Percentiles rank a stretch among this genome's conserved stretches.
These are phyloP conservation scores for Nannochloropsis gaditana DNA, from an alignment of 108 stramenopile species.

Conservation along the genomic window DNA sequence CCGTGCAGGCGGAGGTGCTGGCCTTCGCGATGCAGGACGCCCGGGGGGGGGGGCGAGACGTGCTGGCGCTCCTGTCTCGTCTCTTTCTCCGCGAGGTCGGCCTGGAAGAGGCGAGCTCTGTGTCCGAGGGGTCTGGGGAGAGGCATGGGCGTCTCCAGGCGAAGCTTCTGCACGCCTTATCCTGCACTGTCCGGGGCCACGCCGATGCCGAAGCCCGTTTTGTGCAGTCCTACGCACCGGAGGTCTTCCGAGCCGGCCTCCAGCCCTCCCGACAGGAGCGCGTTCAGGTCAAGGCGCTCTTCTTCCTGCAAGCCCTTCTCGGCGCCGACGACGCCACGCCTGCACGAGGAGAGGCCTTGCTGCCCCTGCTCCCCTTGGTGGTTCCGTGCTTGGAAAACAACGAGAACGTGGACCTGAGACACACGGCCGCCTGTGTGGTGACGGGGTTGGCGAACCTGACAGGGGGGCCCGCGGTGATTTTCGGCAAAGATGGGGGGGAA, in stretches of 20 bases:
- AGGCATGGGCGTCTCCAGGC: constrained; percentile 3
- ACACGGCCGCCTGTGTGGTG: background rate
- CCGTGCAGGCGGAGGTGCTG: background rate
- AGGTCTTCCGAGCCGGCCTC: background rate
- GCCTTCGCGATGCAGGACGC: background rate
- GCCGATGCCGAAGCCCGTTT: background rate
- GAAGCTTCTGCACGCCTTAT: background rate
- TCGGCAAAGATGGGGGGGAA: background rate
- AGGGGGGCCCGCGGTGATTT: constrained; percentile 2
- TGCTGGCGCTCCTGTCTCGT: background rate
- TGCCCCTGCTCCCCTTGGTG: background rate
- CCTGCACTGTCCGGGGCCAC: background rate
- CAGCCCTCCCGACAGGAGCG: background rate
- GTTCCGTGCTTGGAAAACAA: background rate
- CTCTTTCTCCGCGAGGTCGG: background rate
- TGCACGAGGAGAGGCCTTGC: background rate
- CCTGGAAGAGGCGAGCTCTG: background rate
- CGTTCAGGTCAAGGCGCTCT: background rate
- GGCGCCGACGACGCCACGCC: background rate
- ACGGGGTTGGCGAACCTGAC: constrained; percentile 19
- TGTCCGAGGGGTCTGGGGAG: background rate
- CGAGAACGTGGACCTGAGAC: background rate
- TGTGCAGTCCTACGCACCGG: background rate
- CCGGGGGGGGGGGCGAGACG: background rate
- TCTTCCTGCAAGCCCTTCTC: background rate